A percentile compares a stretch with the other conserved stretches of the same genome.
Conservation (phyloP, 1,284 basidiomycete genomes). For the Irpex sp. region DNA sequence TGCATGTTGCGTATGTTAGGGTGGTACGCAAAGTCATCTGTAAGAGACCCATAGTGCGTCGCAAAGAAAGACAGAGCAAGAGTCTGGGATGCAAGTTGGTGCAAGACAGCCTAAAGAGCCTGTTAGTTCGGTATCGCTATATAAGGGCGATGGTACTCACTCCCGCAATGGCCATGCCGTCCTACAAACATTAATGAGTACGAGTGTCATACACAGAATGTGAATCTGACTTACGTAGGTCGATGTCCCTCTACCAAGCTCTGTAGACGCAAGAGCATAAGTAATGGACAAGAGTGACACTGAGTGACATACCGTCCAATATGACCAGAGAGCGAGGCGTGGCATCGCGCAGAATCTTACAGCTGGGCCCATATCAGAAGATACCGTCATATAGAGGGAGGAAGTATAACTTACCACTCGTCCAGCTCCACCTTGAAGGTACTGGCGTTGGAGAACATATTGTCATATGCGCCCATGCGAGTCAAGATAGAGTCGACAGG, state of each 20-base stretch:
- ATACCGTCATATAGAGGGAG: too few species aligned
- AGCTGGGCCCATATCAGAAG: constrained; percentile 38
- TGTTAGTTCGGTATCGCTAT: background rate
- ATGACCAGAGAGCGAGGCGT: constrained; percentile 91
- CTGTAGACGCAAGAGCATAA: constrained; percentile 34
- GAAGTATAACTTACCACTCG: constrained; percentile 62
- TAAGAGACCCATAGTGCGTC: constrained; percentile 84
- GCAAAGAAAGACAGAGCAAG: constrained; percentile 83
- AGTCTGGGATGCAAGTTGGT: constrained; percentile 87
- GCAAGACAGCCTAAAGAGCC: constrained; percentile 70
- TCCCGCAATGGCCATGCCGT: constrained; percentile 93
- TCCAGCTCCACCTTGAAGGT: constrained; percentile 97
- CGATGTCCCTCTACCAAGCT: constrained; percentile 85
- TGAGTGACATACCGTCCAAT: constrained; percentile 70
- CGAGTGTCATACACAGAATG: background rate
- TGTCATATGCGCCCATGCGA: constrained; percentile 98
- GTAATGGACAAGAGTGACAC: constrained; percentile 3
- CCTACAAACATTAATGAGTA: constrained; percentile 40
- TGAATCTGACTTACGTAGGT: constrained; percentile 38
- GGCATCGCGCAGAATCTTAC: constrained; percentile 86
- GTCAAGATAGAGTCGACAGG: constrained; percentile 94
- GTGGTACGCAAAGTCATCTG: constrained; percentile 85
- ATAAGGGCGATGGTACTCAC: constrained; percentile 33
- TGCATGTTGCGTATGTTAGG: constrained; percentile 92
- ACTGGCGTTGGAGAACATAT: constrained; percentile 92